Base-by-base conservation (phyloP, 805 yeast species). In the Candida ipomoeae region DNA sequence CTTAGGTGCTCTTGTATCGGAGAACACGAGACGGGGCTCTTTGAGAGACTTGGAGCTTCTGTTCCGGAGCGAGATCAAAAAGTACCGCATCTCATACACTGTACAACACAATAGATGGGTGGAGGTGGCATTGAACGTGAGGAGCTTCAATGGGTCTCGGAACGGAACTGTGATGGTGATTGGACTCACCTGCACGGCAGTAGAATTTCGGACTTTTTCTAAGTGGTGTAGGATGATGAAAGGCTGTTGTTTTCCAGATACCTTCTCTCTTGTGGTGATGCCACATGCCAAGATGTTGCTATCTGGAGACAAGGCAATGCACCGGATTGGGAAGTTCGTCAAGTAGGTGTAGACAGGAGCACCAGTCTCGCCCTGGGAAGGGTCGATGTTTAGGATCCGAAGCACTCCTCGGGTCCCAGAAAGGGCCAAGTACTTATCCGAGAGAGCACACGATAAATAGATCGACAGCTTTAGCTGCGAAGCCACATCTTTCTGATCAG, bases 111-210 rank as follows among this genome's bases (percentile, higher is more conserved):
- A 73, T 33, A 91, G 59, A 58, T 85, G 85, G 3, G 80, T 69
- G 0, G 89, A 87, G 48, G 85, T 84, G 1, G 81, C 73, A 4
- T 95, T 87, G 64, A 91, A 88, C 44, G 82, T 79, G 8, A 91
- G 66, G 2, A 85, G 74, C 55, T 85, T 85, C 37, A 91, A 81
- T 1, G 96, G 95, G 64, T 92, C 97, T 31, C 88, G 69, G 65
- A 89, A 89, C 0, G 97, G 97, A 46, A 88, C 75, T 0, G 95
- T 85, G 32, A 90, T 82, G 1, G 90, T 82, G 8, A 85, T 76
- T 2, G 89, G 85, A 39, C 79, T 81, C 3, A 78, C 81, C 21
- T 70, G 56, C 18, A 43, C 48, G 13, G 53, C 32, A 5, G 58
- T 44, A 13, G 33, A 37, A 2, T 38, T 23, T 1, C 36, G 33